These are phyloP conservation scores for Salvia miltiorrhiza DNA, from an alignment of 257 asterid species.

Conservation along the genomic window DNA sequence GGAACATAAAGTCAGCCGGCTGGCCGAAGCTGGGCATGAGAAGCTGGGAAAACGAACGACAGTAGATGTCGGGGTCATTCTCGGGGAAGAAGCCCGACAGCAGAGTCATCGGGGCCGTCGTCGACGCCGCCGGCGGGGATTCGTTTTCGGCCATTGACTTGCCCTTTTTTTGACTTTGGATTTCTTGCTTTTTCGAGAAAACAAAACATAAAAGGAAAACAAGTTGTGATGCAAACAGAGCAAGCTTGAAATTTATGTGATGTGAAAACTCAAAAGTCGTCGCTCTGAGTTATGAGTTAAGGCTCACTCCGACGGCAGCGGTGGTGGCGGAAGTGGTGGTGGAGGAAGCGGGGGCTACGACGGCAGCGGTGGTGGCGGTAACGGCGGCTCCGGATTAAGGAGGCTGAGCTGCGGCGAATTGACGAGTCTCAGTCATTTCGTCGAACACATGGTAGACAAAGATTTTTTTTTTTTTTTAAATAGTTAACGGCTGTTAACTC, in stretches of 20 bases:
- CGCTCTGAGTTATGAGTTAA: slow-evolving; percentile 18
- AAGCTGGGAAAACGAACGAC: slow-evolving; percentile 79
- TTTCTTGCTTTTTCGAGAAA: background rate
- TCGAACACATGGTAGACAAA: no score
- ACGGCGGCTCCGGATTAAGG: no score
- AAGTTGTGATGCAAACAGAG: no score
- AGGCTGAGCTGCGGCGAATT: no score
- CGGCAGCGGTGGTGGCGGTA: no score
- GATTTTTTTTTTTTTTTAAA: no score
- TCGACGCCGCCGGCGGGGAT: slow-evolving; percentile 25
- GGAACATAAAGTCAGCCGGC: slow-evolving; percentile 39
- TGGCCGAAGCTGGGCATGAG: slow-evolving; percentile 32
- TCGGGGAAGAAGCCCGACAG: slow-evolving; percentile 70
- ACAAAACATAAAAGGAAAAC: background rate
- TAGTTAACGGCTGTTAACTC: no score
- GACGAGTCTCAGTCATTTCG: no score
- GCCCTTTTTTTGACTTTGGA: slow-evolving; percentile 20
- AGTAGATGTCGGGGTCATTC: slow-evolving; percentile 57
- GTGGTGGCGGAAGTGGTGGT: no score
- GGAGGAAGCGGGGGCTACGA: no score
- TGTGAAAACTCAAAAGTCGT: slow-evolving; percentile 32
- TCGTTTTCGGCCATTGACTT: slow-evolving; percentile 50
- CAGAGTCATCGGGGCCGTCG: slow-evolving; percentile 73
- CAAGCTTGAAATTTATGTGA: background rate
- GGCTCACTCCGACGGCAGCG: background rate